Evolutionary conservation across 2,329 filamentous ascomycete genomes (phyloP).

Genomic region (Aureobasidium uvarum): DNA sequence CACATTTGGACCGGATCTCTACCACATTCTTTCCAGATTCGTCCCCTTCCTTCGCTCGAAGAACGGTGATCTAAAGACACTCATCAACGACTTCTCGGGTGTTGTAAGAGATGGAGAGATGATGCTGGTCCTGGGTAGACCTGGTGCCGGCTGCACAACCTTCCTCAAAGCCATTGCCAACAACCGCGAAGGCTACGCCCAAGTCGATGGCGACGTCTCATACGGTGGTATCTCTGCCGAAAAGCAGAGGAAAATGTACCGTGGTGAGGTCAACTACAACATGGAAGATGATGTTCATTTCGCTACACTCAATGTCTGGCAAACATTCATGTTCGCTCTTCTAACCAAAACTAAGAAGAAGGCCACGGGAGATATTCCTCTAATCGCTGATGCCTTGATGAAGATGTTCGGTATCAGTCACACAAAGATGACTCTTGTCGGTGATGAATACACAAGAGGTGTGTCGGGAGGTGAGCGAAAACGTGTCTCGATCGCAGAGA

Average conservation of each 20-base stretch:
- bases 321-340: slow-evolving; percentile 72
- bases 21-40: slow-evolving; percentile 58
- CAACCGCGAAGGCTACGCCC: slow-evolving; percentile 62
- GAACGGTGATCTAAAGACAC: slow-evolving; percentile 51
- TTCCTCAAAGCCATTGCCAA: slow-evolving; percentile 76
- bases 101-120: slow-evolving; percentile 64
- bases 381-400: slow-evolving; percentile 68
- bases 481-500: slow-evolving; percentile 76
- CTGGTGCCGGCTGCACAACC: slow-evolving; percentile 72
- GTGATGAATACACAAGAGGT: slow-evolving; percentile 69
- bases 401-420: slow-evolving; percentile 78
- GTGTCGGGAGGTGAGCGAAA: slow-evolving; percentile 80
- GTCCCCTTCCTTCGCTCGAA: slow-evolving; percentile 53
- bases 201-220: slow-evolving; percentile 65
- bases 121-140: slow-evolving; percentile 70
- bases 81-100: slow-evolving; percentile 67
- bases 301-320: slow-evolving; percentile 70
- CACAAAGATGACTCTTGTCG: slow-evolving; percentile 70
- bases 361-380: slow-evolving; percentile 61
- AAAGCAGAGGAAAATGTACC: slow-evolving; percentile 65
- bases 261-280: slow-evolving; percentile 76
- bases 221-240: slow-evolving; percentile 70
- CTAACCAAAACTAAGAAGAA: slow-evolving; percentile 72
- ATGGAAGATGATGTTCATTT: slow-evolving; percentile 75
- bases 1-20: slow-evolving; percentile 78